These are phyloP conservation scores for Cucurbita maxima DNA, from an alignment of 306 rosid genomes.

Conservation along the genomic window DNA sequence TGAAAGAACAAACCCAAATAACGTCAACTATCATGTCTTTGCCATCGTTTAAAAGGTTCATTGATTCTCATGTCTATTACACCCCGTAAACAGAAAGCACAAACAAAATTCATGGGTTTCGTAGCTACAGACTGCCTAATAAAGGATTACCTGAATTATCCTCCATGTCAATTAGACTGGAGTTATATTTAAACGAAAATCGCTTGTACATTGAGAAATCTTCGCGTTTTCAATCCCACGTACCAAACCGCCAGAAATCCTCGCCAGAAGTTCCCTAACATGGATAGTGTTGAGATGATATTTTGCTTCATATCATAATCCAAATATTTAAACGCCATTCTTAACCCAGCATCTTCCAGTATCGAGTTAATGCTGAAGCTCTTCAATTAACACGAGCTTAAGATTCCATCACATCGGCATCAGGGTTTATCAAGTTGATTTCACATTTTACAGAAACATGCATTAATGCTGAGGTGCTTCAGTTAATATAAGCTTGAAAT, in stretches of 20 bases:
- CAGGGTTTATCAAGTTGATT: neutral
- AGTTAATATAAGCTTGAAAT: too few relatives aligned
- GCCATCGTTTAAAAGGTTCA: neutral
- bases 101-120: neutral
- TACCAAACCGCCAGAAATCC: slow-evolving; percentile 24
- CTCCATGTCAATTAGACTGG: slow-evolving; percentile 36
- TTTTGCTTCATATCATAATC: neutral
- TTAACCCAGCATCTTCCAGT: neutral
- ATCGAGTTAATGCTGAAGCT: neutral
- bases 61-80: neutral
- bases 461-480: neutral
- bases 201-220: slow-evolving; percentile 66
- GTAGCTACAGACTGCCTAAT: neutral
- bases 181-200: slow-evolving; percentile 38
- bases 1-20: slow-evolving; percentile 18
- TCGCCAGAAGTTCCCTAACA: slow-evolving; percentile 12
- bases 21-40: slow-evolving; percentile 7
- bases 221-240: slow-evolving; percentile 61
- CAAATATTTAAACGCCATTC: neutral
- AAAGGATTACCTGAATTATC: slow-evolving; percentile 48
- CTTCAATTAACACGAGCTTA: neutral
- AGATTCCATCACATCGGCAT: neutral
- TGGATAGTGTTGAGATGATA: slow-evolving; percentile 1
- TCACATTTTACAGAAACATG: neutral
- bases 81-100: neutral